Evolutionary conservation across 169 alveolate genomes (phyloP).

Genomic region (Plasmodium adleri): DNA sequence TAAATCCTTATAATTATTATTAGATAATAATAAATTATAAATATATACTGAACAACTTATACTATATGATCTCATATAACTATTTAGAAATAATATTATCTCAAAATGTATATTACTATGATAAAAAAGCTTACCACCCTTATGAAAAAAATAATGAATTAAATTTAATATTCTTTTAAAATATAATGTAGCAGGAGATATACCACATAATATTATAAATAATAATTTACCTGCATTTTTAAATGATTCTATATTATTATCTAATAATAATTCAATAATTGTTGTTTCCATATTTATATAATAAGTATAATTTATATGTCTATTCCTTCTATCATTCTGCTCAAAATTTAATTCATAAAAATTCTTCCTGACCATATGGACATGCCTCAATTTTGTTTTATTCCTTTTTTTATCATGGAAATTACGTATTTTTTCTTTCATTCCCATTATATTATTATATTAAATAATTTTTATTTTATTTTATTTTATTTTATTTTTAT

Average conservation of each 20-base stretch:
- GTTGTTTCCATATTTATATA: conserved; percentile 67
- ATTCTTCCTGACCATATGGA: conserved; percentile 10
- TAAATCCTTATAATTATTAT: conserved; percentile 25
- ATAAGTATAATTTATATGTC: conserved; percentile 15
- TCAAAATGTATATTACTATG: conserved; percentile 50
- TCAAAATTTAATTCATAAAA: conserved; percentile 15
- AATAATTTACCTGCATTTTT: conserved; percentile 71
- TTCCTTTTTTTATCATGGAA: too few species aligned
- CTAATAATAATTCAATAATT: conserved; percentile 44
- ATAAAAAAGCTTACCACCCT: conserved; percentile 63
- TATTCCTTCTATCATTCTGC: conserved; percentile 6
- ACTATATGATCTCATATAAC: conserved; percentile 19
- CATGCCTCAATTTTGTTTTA: not conserved
- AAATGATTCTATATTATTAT: conserved; percentile 56
- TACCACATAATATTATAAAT: conserved; percentile 44
- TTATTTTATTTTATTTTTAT: too few species aligned
- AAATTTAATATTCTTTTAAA: conserved; percentile 48
- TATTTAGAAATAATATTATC: conserved; percentile 6
- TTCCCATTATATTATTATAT: too few species aligned
- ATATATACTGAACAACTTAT: conserved; percentile 4
- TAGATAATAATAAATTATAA: conserved; percentile 37
- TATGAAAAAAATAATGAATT: conserved; percentile 44
- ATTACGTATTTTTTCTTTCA: too few species aligned
- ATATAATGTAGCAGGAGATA: conserved; percentile 22
- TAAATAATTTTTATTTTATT: too few species aligned